Percentiles rank a stretch among this genome's conserved stretches.
phyloP scores from a whole-genome alignment of 345 rosid species.

The Triadica sebifera region DNA sequence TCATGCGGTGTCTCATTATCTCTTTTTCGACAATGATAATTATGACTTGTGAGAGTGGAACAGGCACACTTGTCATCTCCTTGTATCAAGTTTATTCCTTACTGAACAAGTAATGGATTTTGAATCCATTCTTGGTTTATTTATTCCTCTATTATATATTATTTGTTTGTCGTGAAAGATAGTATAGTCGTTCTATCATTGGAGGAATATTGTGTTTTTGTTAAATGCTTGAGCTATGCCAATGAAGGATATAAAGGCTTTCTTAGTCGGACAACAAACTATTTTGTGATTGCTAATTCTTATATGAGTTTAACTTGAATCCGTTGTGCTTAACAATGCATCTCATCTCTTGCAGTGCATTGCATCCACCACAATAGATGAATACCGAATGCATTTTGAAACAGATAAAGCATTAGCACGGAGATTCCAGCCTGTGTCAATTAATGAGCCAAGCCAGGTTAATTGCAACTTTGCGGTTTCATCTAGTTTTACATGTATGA shows the following conservation, averaged over 20 bases:
- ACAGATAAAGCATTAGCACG: constrained; percentile 93
- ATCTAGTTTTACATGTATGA: constrained; percentile 7
- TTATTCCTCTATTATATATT: background rate
- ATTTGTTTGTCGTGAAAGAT: background rate
- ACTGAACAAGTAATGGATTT: background rate
- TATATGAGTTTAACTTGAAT: background rate
- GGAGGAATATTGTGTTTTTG: background rate
- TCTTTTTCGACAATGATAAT: too few species aligned
- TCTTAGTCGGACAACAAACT: background rate
- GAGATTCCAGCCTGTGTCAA: constrained; percentile 88
- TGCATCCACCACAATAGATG: constrained; percentile 90
- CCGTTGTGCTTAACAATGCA: background rate
- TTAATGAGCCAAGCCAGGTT: constrained; percentile 93
- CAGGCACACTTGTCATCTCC: background rate
- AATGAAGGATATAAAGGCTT: background rate
- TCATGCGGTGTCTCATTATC: too few species aligned
- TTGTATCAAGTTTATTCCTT: background rate
- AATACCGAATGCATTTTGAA: constrained; percentile 80
- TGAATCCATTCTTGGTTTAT: background rate
- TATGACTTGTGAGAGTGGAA: too few species aligned
- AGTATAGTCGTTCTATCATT: background rate
- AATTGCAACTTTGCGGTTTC: constrained; percentile 15
- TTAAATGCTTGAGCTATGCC: constrained; percentile 5
- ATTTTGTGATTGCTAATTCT: background rate
- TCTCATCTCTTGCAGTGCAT: constrained; percentile 69